Base-by-base conservation (phyloP, 305 asterid genomes). In the Striga hermonthica region DNA sequence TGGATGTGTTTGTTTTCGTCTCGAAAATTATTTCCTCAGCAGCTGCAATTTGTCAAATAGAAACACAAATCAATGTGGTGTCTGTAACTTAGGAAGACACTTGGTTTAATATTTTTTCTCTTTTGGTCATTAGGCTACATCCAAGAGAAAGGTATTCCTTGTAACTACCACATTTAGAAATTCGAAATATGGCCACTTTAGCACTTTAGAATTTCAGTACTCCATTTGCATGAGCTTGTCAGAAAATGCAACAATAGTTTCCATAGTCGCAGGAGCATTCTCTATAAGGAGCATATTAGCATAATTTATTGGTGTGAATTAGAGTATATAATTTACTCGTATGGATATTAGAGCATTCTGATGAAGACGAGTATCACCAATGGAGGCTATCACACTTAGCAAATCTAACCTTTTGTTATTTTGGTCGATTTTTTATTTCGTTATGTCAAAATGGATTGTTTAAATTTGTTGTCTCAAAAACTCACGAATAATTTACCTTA, bases 381-480 rank as follows among this genome's bases (percentile, higher is more conserved):
- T 35, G 2, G n/a, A 4, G 43, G 47, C 28, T 47, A 35, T 28
- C 10, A 5, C 63, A 36, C 43, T 6, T 37, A 9, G 37, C 35
- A 36, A 49, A 13, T 65, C 60, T 22, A 22, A 22, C 31, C 31
- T 2, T 1, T 22, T 22, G 31, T 22, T 41, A 1, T 41, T 41
- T 41, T 43, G 56, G 31, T 44, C 22, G 57, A 7, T 0, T 41
- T 22, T 53, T 62, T 37, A 62, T 62, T 44, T 62, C 44, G 12
- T 44, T 13, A 4, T 67, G 8, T 0, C 7, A 14, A n/a, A 16
- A 49, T 22, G 37, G 48, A 12, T 13, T 65, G 28, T 34, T 9
- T 55, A 10, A 10, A 11, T 65, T 54, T 40, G 6, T 65, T 52
- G 31, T 54, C 31, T 22, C 14, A 53, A 39, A 39, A 22, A 13